Conservation (phyloP, 2,329 filamentous ascomycete genomes). For the Alternaria tenuissima region DNA sequence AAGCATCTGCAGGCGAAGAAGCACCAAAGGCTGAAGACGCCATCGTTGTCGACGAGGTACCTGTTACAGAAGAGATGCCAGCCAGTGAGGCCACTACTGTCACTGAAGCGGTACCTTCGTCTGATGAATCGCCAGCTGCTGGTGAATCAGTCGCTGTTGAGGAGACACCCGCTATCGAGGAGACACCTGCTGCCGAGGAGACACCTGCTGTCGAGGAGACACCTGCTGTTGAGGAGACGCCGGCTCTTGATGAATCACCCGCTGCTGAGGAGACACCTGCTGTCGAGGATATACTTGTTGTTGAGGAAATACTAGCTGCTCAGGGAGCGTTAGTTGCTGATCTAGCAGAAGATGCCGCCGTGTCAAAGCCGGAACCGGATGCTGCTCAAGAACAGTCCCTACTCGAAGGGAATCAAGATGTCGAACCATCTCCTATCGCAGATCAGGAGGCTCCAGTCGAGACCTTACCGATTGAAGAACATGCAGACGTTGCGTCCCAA, state of each 20-base stretch:
- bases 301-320: constrained; percentile 1
- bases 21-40: neutral
- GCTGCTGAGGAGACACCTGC: neutral
- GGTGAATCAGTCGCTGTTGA: neutral
- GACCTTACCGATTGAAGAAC: neutral
- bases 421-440: neutral
- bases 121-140: neutral
- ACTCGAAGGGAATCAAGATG: neutral
- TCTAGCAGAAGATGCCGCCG: neutral
- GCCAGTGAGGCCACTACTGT: neutral
- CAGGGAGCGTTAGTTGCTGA: constrained; percentile 12
- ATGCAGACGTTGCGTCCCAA: neutral
- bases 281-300: neutral
- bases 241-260: neutral
- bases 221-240: constrained; percentile 1
- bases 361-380: neutral
- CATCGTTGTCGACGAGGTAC: neutral
- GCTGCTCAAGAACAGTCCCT: neutral
- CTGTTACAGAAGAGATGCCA: neutral
- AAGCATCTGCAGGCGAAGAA: neutral
- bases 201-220: constrained; percentile 2
- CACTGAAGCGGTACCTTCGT: neutral
- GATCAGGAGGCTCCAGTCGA: neutral
- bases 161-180: constrained; percentile 2
- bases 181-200: neutral